phyloP scores from a whole-genome alignment of 805 yeast species.

The Metschnikowia lochheadii region DNA sequence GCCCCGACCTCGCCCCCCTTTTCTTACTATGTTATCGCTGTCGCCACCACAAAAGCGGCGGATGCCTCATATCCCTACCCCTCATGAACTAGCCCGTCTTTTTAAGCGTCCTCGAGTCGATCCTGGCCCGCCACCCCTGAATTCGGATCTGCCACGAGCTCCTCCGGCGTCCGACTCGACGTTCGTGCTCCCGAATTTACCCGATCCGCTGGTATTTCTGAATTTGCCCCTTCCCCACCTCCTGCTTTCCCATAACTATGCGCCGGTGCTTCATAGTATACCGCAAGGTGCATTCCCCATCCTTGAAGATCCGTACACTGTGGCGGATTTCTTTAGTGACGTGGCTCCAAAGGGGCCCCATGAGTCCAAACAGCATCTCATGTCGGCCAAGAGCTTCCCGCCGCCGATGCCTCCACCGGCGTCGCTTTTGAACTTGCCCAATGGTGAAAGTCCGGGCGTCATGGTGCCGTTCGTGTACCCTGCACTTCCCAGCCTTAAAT shows the following conservation, averaged over 20 bases:
- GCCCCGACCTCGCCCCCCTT: too few relatives aligned
- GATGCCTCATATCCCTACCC: slow-evolving; percentile 12
- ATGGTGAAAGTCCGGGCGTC: slow-evolving; percentile 21
- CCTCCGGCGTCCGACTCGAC: neutral
- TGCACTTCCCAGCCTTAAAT: slow-evolving; percentile 33
- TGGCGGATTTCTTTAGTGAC: slow-evolving; percentile 35
- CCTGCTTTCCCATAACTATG: neutral
- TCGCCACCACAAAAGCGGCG: slow-evolving; percentile 11
- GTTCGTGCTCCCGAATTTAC: neutral
- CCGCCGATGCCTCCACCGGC: slow-evolving; percentile 38
- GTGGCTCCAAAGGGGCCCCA: slow-evolving; percentile 16
- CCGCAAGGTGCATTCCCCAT: slow-evolving; percentile 37
- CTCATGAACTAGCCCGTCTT: slow-evolving; percentile 13
- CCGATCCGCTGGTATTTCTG: neutral
- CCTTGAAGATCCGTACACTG: slow-evolving; percentile 28
- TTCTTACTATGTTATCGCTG: slow-evolving; percentile 3
- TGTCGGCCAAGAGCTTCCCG: slow-evolving; percentile 28
- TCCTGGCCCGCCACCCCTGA: neutral
- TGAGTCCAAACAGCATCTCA: slow-evolving; percentile 19
- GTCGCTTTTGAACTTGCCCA: neutral
- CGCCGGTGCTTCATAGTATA: slow-evolving; percentile 30
- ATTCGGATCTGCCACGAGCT: neutral
- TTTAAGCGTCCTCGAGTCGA: slow-evolving; percentile 12
- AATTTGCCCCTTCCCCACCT: slow-evolving; percentile 3
- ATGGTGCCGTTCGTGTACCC: slow-evolving; percentile 45